Evolutionary conservation across 2,329 filamentous ascomycete species (phyloP), one percentile per base, ranked within the genome.

Genomic region (Ceratocystis papillata): DNA sequence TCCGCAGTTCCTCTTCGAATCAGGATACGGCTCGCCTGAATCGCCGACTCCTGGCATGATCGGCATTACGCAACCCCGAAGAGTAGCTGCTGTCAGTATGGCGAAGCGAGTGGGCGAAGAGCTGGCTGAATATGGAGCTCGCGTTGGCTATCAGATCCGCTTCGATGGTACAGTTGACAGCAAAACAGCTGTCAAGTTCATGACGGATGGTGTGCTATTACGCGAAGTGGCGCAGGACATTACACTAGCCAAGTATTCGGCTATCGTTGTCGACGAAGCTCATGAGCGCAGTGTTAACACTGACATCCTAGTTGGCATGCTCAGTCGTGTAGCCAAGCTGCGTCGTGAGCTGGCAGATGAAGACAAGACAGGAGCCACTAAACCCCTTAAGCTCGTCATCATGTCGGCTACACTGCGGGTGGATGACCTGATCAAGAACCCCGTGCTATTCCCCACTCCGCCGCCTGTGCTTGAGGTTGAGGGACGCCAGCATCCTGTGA

Each of bases 261-360:
- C 88, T 15, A 89, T 99, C 64, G 84, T 99, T 62, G 93, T 99
- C 68, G 94, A 99, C 72, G 94, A 99, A 76, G 94, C 94, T 1
- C 94, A 99, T 77, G 94, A 99, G 75, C 85, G 95, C 71, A 97
- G 91, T 72, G 89, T 96, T 71, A 97, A 99, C 73, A 99, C 95
- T 0, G 95, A 99, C 74, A 95, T 99, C 50, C 78, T 99, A n/a
- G 92, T 99, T 70, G 94, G 94, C 63, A 95, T 99, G 85, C 84
- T 97, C 17, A 96, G 92, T 72, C 85, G 93, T 72, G 91, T 97
- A 44, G 89, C 96, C 61, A 90, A 90, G 70, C 78, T 96, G 65
- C 84, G 94, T 67, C 83, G 87, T 64, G 84, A 90, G 48, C 82
- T 96, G 77, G 83, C 84, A 6, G 78, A 82, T 68, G 87, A 94